These are phyloP conservation scores for Ophiocordyceps camponoti-leonardi DNA, from an alignment of 2,329 filamentous ascomycete species.

Conservation along the genomic window DNA sequence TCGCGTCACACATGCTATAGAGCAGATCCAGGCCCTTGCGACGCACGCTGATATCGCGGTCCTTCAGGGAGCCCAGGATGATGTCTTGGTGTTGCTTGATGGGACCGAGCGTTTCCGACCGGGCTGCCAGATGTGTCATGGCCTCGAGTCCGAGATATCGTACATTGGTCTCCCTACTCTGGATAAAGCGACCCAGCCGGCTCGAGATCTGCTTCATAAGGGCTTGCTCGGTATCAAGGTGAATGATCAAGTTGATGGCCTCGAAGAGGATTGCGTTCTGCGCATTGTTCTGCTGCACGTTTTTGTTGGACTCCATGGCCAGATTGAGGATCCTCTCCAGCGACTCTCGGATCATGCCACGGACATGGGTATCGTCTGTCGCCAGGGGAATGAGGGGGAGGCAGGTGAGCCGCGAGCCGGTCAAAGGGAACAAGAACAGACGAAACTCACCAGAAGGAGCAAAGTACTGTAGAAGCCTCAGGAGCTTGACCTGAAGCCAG, in stretches of 20 bases:
- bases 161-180: constrained; percentile 92
- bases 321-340: constrained; percentile 80
- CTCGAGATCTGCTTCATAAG: constrained; percentile 93
- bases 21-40: constrained; percentile 88
- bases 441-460: constrained; percentile 59
- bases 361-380: constrained; percentile 76
- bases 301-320: constrained; percentile 88
- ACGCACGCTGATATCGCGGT: constrained; percentile 91
- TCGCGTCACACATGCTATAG: constrained; percentile 98
- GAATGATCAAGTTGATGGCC: constrained; percentile 95
- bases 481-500: constrained; percentile 91
- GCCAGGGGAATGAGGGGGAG: not conserved
- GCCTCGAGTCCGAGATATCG: constrained; percentile 90
- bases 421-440: not conserved
- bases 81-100: constrained; percentile 98
- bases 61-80: constrained; percentile 83
- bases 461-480: constrained; percentile 88
- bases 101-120: constrained; percentile 83
- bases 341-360: constrained; percentile 81
- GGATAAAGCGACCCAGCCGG: constrained; percentile 84
- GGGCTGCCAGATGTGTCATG: constrained; percentile 92
- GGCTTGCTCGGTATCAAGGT: constrained; percentile 84
- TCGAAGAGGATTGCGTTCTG: constrained; percentile 97
- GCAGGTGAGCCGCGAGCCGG: not conserved
- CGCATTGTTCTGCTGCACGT: constrained; percentile 97